Evolutionary conservation across 169 alveolate genomes (phyloP), one percentile per base, ranked within the genome.

Genomic region (Plasmodium gaboni): DNA sequence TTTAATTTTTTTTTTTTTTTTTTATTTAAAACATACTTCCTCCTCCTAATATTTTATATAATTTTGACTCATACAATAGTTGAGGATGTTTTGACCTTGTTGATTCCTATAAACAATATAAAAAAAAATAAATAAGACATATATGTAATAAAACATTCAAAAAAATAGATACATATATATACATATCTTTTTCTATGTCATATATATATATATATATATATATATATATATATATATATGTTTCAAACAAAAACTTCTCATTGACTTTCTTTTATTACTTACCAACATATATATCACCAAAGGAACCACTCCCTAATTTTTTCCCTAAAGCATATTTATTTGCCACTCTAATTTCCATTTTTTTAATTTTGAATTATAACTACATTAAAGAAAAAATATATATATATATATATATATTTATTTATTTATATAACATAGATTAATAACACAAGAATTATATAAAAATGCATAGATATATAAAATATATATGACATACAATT

Each of bases 261-360:
- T 50, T n/a, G 19, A 53, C n/a, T 53, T 53, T 6, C 19, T 53
- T 53, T 1, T 5, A 12, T 46, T 10, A 2, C 72, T 68, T 89
- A 93, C 99, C 99, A 70, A 96, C 95, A 95, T 97, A 98, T 68
- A 99, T 98, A 87, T 98, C 99, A 51, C 99, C 99, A 94, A 98
- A 99, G 38, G 99, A 96, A n/a, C 99, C 99, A 89, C 98, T 96
- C 55, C 99, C 99, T 68, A 99, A 97, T 94, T 98, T 98, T 88
- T 98, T 97, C 60, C 99, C 99, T 83, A 98, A 94, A 83, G 99
- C 97, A 94, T 96, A 98, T 93, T 97, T 97, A 74, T 98, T 98
- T 73, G 99, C 99, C 60, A 98, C 99, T 91, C 98, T 94, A 80
- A 98, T 96, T 95, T 98, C 99, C 98, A 98, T 74, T 71, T 92